phyloP scores from a whole-genome alignment of 2,329 filamentous ascomycete species.

The Paraphaeosphaeria minitans region DNA sequence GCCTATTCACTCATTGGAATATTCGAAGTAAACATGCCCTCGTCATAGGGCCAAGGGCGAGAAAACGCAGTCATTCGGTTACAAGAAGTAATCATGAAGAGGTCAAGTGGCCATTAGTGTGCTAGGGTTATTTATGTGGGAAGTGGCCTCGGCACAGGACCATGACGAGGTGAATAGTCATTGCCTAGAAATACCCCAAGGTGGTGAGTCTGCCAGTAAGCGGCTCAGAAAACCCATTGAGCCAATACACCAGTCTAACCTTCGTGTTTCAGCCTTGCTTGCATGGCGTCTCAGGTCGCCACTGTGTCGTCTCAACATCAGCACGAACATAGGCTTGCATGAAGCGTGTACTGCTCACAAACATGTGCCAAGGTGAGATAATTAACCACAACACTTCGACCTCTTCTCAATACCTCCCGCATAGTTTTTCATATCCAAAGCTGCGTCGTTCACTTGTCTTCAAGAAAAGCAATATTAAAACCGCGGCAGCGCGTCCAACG shows the following conservation, averaged over 20 bases:
- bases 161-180: neutral
- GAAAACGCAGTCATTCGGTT: too few relatives aligned
- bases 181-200: neutral
- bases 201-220: neutral
- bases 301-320: neutral
- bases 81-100: too few relatives aligned
- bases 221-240: neutral
- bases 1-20: too few relatives aligned
- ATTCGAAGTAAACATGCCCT: too few relatives aligned
- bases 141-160: neutral
- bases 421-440: neutral
- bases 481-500: too few relatives aligned
- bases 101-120: too few relatives aligned
- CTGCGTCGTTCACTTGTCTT: neutral
- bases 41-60: too few relatives aligned
- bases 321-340: neutral
- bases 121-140: neutral
- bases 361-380: neutral
- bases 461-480: neutral
- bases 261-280: neutral
- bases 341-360: neutral
- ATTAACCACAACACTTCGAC: neutral
- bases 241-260: neutral
- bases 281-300: neutral
- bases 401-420: neutral